phyloP scores from a whole-genome alignment of 2,329 filamentous ascomycete genomes.

The Ceratocystis harringtonii region DNA sequence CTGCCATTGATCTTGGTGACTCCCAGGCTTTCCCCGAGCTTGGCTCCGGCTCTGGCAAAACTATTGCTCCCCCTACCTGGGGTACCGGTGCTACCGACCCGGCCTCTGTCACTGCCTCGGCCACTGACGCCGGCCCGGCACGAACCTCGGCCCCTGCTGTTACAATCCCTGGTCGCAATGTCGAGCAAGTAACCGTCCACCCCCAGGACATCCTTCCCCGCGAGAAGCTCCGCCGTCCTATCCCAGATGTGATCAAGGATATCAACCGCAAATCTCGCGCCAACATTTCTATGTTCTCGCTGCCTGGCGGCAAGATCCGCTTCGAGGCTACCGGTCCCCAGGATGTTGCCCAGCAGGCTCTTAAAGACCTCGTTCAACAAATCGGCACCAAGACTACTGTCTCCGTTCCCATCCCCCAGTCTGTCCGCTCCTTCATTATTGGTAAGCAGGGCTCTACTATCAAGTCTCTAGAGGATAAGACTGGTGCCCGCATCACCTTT shows the following conservation, averaged over 20 bases:
- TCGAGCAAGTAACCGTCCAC: conserved; percentile 59
- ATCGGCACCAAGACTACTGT: conserved; percentile 53
- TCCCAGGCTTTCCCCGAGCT: conserved; percentile 81
- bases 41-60: conserved; percentile 10
- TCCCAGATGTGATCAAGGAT: conserved; percentile 74
- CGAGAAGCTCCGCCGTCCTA: conserved; percentile 65
- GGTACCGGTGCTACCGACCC: conserved; percentile 5
- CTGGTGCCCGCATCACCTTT: conserved; percentile 79
- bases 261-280: conserved; percentile 88
- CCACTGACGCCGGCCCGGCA: conserved; percentile 3
- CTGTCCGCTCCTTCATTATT: conserved; percentile 78
- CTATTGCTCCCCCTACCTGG: conserved; percentile 13
- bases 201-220: conserved; percentile 63
- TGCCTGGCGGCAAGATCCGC: conserved; percentile 55
- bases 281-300: conserved; percentile 60
- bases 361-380: conserved; percentile 78
- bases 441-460: conserved; percentile 82
- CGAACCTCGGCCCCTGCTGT: conserved; percentile 25
- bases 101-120: conserved; percentile 8
- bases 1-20: conserved; percentile 60
- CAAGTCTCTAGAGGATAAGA: conserved; percentile 76
- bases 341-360: conserved; percentile 69
- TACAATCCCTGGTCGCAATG: conserved; percentile 67
- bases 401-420: conserved; percentile 30
- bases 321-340: conserved; percentile 78